Conservation (phyloP, 2,329 filamentous ascomycete genomes). For the Fragosphaeria purpurea region DNA sequence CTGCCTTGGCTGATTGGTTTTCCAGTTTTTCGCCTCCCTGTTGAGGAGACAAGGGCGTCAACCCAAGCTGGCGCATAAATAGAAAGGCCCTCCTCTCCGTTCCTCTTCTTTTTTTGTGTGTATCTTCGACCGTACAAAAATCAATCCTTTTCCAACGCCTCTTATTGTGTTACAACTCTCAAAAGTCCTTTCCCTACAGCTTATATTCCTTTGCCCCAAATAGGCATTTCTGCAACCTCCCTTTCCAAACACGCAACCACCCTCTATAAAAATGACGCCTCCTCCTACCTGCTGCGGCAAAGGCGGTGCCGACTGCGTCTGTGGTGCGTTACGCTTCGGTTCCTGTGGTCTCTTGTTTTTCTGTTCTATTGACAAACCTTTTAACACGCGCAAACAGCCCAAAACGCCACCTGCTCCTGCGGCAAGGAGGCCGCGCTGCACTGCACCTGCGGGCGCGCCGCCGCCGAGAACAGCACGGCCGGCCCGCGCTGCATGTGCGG, state of each 20-base stretch:
- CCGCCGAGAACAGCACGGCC: constrained; percentile 60
- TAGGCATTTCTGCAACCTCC: not conserved
- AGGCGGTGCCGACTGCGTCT: constrained; percentile 42
- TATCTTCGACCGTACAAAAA: not conserved
- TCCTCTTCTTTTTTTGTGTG: not conserved
- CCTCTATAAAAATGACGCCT: constrained; percentile 8
- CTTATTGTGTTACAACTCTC: not conserved
- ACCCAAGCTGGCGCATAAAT: not conserved
- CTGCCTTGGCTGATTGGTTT: not conserved
- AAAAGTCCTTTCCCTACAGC: not conserved
- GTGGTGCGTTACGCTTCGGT: constrained; percentile 35
- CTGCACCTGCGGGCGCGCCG: constrained; percentile 73
- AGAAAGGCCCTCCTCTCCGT: too few species aligned
- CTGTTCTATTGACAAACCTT: not conserved
- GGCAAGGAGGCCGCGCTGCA: constrained; percentile 78
- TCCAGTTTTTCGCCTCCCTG: not conserved
- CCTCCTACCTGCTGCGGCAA: constrained; percentile 48
- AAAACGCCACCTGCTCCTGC: constrained; percentile 72
- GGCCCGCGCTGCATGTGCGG: constrained; percentile 78
- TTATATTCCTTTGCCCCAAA: not conserved
- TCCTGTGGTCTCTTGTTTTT: too few species aligned
- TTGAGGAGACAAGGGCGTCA: not conserved
- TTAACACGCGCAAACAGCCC: constrained; percentile 29
- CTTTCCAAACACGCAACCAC: not conserved
- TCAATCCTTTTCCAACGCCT: not conserved